Conservation (phyloP, 495 filamentous ascomycete genomes). For the Xylaria longipes region DNA sequence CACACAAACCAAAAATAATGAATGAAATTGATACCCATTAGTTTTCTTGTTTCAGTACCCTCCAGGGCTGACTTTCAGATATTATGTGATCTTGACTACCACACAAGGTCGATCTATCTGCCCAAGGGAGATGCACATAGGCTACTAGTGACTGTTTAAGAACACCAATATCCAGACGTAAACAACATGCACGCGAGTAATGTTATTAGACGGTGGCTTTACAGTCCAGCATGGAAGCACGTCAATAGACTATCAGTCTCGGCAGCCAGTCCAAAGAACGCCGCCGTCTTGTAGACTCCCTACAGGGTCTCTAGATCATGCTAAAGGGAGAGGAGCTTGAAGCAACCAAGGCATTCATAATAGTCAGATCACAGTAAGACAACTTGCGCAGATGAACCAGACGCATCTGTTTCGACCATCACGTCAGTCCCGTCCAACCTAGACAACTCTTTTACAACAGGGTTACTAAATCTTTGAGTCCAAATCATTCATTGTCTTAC, state of each 20-base stretch:
- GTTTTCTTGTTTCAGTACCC: neutral
- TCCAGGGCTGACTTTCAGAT: neutral
- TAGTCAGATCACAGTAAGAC: neutral
- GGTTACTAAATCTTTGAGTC: too few species aligned
- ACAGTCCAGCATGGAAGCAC: too few species aligned
- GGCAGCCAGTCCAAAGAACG: too few species aligned
- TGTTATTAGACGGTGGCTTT: too few species aligned
- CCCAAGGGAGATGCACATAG: neutral
- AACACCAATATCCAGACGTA: too few species aligned
- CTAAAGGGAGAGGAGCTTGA: too few species aligned
- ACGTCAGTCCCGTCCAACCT: neutral
- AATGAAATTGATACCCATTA: constrained; percentile 26
- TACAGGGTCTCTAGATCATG: too few species aligned
- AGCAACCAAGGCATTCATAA: neutral
- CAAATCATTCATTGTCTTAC: neutral
- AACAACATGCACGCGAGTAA: too few species aligned
- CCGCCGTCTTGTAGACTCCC: too few species aligned
- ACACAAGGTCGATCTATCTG: neutral
- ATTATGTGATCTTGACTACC: neutral
- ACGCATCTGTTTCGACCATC: neutral
- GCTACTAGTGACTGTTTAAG: too few species aligned
- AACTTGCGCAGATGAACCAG: too few species aligned
- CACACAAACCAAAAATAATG: neutral
- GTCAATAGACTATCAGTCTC: too few species aligned
- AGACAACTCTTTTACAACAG: neutral